These are phyloP conservation scores for Porphyrellus sp. DNA, from an alignment of 1,284 basidiomycete genomes.

Conservation along the genomic window DNA sequence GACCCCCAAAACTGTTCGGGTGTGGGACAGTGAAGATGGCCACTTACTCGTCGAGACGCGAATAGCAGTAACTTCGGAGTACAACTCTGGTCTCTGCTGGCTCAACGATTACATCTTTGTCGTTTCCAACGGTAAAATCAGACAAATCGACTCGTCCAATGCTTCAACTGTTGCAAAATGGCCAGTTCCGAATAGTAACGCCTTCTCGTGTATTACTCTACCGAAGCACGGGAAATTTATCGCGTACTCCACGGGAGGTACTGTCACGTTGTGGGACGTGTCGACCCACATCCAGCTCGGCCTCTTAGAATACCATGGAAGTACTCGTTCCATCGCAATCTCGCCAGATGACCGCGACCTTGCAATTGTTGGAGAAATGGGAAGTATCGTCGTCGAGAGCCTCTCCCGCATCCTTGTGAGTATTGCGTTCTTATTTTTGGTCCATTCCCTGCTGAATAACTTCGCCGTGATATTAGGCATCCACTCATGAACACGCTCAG, in stretches of 20 bases:
- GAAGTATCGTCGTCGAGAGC: too few relatives aligned
- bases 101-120: neutral
- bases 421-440: too few relatives aligned
- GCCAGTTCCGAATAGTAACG: neutral
- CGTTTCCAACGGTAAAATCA: neutral
- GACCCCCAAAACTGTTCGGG: neutral
- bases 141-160: neutral
- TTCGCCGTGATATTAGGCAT: too few relatives aligned
- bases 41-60: neutral
- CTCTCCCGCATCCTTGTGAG: too few relatives aligned
- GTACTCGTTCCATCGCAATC: too few relatives aligned
- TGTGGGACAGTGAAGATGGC: neutral
- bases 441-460: too few relatives aligned
- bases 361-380: too few relatives aligned
- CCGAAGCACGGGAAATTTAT: neutral
- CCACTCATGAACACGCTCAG: too few relatives aligned
- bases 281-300: neutral
- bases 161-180: neutral
- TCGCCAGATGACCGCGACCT: neutral
- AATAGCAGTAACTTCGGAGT: neutral
- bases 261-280: neutral
- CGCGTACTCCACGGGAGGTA: neutral
- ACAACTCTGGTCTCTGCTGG: neutral
- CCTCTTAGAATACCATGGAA: too few relatives aligned
- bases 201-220: neutral